A percentile compares a stretch with the other conserved stretches of the same genome.
phyloP scores from a whole-genome alignment of 2,329 filamentous ascomycete genomes.

The Metarhizium humberi region DNA sequence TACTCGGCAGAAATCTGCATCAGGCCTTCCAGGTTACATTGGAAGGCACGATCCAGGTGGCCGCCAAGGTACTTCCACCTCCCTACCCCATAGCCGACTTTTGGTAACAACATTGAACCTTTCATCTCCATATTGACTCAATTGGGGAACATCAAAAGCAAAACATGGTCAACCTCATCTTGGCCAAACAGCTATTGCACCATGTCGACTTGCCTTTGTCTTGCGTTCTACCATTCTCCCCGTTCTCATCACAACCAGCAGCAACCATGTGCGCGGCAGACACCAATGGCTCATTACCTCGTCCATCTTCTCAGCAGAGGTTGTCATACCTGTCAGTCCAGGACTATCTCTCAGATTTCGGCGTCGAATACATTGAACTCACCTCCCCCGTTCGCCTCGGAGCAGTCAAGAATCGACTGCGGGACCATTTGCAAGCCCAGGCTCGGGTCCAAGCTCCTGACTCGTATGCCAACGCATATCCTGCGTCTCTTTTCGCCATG shows the following conservation, averaged over 20 bases:
- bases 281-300: background rate
- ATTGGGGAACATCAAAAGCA: background rate
- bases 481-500: background rate
- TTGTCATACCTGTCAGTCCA: slow-evolving; percentile 9
- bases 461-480: slow-evolving; percentile 3
- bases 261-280: background rate
- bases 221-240: background rate
- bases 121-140: slow-evolving; percentile 5
- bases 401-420: slow-evolving; percentile 79
- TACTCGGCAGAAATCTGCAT: too few species aligned
- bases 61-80: too few species aligned
- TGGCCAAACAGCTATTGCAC: background rate
- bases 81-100: too few species aligned
- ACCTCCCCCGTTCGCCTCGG: slow-evolving; percentile 77
- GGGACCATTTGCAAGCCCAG: slow-evolving; percentile 91
- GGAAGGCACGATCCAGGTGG: too few species aligned
- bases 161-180: too few species aligned
- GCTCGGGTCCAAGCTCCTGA: slow-evolving; percentile 47
- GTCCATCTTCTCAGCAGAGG: background rate
- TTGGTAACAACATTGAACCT: too few species aligned
- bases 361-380: slow-evolving; percentile 47
- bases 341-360: slow-evolving; percentile 10
- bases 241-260: background rate
- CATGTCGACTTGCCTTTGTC: background rate
- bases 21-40: too few species aligned